Conservation (phyloP, 371 early-diverging fungal genomes). For the Rhizomucor miehei region DNA sequence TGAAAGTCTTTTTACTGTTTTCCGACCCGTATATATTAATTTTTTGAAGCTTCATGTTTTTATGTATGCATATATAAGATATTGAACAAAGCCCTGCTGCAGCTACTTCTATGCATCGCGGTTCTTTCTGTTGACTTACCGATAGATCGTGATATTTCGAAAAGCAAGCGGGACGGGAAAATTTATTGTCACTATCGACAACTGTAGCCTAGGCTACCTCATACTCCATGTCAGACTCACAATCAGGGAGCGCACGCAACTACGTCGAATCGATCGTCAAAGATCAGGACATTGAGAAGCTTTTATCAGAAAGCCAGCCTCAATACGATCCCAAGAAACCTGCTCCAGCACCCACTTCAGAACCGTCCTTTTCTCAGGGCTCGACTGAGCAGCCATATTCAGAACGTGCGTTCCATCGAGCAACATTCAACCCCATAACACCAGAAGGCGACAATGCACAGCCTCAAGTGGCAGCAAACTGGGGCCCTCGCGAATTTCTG, state of each 20-base stretch:
- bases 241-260: slow-evolving; percentile 28
- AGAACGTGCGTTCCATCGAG: slow-evolving; percentile 12
- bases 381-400: neutral
- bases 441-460: neutral
- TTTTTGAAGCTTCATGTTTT: too few species aligned
- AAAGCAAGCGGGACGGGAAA: too few species aligned
- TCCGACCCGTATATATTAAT: too few species aligned
- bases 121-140: too few species aligned
- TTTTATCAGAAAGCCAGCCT: slow-evolving; percentile 33
- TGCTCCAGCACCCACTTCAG: neutral
- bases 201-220: too few species aligned
- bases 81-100: too few species aligned
- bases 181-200: too few species aligned
- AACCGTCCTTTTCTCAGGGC: too few species aligned
- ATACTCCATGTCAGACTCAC: neutral
- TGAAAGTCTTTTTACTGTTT: too few species aligned
- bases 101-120: too few species aligned
- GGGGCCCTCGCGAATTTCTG: slow-evolving; percentile 29
- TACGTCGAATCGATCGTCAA: slow-evolving; percentile 41
- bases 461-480: slow-evolving; percentile 8
- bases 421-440: slow-evolving; percentile 14
- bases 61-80: too few species aligned
- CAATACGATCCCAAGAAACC: slow-evolving; percentile 34
- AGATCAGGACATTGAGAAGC: slow-evolving; percentile 25
- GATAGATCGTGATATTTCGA: too few species aligned